Evolutionary conservation across 2,329 filamentous ascomycete species (phyloP).

Genomic region (Phialocephala subalpina): DNA sequence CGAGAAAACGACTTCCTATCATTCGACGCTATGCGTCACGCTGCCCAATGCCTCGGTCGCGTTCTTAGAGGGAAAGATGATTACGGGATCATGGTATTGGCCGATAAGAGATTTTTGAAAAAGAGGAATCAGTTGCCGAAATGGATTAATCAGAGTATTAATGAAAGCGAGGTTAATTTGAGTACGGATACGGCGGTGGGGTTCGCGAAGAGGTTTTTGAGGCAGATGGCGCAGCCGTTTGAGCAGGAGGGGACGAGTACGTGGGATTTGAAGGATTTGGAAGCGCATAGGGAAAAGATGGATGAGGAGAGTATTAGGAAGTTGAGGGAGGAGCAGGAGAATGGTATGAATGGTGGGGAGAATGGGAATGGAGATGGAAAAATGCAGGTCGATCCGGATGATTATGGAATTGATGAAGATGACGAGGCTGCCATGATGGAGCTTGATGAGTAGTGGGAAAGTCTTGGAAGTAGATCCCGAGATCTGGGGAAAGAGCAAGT

Average conservation of each 20-base stretch:
- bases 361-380: conserved; percentile 32
- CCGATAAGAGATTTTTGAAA: conserved; percentile 91
- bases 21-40: conserved; percentile 99
- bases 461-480: background rate
- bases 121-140: conserved; percentile 91
- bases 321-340: conserved; percentile 55
- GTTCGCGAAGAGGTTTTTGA: conserved; percentile 86
- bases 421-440: conserved; percentile 61
- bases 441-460: conserved; percentile 30
- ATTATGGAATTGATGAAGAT: conserved; percentile 45
- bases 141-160: conserved; percentile 91
- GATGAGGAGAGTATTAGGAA: conserved; percentile 73
- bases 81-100: conserved; percentile 99
- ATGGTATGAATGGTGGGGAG: conserved; percentile 15
- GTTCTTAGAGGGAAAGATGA: conserved; percentile 97
- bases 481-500: background rate
- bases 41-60: conserved; percentile 93
- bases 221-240: conserved; percentile 93
- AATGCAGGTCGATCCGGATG: conserved; percentile 35
- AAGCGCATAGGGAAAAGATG: conserved; percentile 78
- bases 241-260: conserved; percentile 94
- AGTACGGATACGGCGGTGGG: conserved; percentile 96
- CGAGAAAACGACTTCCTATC: conserved; percentile 97
- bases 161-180: conserved; percentile 86
- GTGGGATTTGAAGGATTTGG: conserved; percentile 84